Percentiles rank a stretch among this genome's conserved stretches.
Conservation (phyloP, 2,329 filamentous ascomycete genomes). For the Colletotrichum sp. region DNA sequence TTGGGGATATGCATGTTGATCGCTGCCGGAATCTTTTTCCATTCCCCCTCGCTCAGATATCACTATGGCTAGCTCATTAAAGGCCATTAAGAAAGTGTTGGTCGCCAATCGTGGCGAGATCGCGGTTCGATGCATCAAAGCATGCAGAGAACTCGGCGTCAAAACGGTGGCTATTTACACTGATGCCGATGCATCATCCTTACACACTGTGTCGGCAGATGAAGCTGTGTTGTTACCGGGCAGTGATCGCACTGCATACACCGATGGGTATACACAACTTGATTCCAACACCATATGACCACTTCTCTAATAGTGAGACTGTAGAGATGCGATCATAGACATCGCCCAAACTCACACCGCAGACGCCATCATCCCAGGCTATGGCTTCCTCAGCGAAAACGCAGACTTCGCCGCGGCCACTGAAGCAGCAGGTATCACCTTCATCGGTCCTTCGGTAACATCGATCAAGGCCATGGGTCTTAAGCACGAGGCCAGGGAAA, state of each 20-base stretch:
- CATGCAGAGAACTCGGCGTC: constrained; percentile 50
- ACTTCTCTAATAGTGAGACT: not conserved
- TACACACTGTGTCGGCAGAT: not conserved
- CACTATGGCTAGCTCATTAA: not conserved
- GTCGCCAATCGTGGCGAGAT: constrained; percentile 67
- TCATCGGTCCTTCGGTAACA: constrained; percentile 60
- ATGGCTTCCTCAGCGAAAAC: constrained; percentile 69
- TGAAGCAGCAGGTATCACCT: constrained; percentile 56
- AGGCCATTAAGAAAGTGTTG: constrained; percentile 38
- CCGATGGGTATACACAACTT: not conserved
- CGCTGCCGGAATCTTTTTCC: not conserved
- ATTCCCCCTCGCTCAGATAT: not conserved
- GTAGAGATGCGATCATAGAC: not conserved
- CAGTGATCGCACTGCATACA: not conserved
- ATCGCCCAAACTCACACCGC: constrained; percentile 26
- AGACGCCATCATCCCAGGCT: constrained; percentile 67
- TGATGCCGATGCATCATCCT: not conserved
- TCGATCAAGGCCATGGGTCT: constrained; percentile 61
- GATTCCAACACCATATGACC: not conserved
- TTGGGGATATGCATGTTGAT: not conserved
- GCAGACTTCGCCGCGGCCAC: constrained; percentile 61
- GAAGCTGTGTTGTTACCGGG: not conserved
- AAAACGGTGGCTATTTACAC: constrained; percentile 60
- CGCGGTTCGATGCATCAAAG: constrained; percentile 53
- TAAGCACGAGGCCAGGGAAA: constrained; percentile 55